A percentile compares a stretch with the other conserved stretches of the same genome.
Conservation (phyloP, 2,329 filamentous ascomycete genomes). For the Venturia nashicola region DNA sequence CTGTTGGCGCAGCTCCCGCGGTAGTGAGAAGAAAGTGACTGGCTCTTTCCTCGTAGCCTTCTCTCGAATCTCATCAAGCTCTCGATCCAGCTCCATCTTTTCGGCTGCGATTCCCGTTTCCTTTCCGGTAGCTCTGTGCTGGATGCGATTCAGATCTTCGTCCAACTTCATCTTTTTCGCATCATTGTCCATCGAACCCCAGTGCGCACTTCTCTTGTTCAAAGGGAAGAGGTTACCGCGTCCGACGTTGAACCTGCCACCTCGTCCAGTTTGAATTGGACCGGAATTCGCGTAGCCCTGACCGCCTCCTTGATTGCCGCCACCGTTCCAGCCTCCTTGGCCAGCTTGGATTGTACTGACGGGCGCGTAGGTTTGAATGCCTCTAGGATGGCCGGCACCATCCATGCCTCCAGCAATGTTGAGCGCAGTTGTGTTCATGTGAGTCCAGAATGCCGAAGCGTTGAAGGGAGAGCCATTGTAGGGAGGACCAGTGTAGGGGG, state of each 20-base stretch:
- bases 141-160: background rate
- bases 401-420: background rate
- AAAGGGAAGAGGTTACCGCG: background rate
- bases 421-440: background rate
- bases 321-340: background rate
- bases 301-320: background rate
- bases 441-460: background rate
- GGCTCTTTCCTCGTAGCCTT: background rate
- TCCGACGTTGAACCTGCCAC: background rate
- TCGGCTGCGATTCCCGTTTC: background rate
- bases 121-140: background rate
- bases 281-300: background rate
- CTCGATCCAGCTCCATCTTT: background rate
- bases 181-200: background rate
- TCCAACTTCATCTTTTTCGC: background rate
- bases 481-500: background rate
- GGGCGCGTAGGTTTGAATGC: no score
- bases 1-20: background rate
- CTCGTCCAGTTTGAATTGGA: background rate
- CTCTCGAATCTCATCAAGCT: background rate
- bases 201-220: background rate
- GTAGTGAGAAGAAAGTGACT: background rate
- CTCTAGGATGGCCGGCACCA: no score
- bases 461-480: background rate
- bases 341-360: no score